Base-by-base conservation (phyloP, 257 asterid species). In the Capsicum pubescens region DNA sequence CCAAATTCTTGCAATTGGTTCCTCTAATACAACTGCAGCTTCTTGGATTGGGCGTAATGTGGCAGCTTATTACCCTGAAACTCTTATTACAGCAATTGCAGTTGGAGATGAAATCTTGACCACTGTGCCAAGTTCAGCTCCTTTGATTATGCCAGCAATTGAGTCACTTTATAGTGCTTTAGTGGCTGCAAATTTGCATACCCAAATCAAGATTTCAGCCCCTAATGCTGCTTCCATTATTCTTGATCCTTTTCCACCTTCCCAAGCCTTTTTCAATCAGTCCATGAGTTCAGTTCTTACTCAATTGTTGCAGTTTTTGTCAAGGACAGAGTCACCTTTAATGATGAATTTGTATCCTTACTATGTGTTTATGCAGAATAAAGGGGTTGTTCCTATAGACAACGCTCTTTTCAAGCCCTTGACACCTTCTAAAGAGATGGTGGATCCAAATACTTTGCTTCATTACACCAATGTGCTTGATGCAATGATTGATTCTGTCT, bases 271-370 rank as follows among this genome's bases (percentile, higher is more conserved):
- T 88, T 97, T 97, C 81, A 97, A 97, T 50, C 97, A 95, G 90
- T 93, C 95, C 64, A 60, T 94, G 56, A 88, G 85, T 87, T 85
- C 97, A 0, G 88, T 93, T 42, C 63, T 97, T 36, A 87, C 97
- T 8, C 94, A 89, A 61, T 83, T 97, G 79, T 86, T 95, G 90
- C 93, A 87, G 68, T 97, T 97, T 71, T 80, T 88, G 68, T 95
- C 99, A 0, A 91, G 94, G 85, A 95, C 99, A 9, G 90, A 90
- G 80, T 97, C 98, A 3, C 99, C 99, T n/a, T 66, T 97, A 89
- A 97, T 97, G 98, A 95, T 97, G 99, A 97, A 97, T 83, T 81
- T 97, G 90, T 97, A 97, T 83, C 98, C 99, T 87, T 97, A 95
- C 88, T 95, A 95, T 79, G 99, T 97, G 19, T 94, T 91, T 88